Conservation (phyloP, 306 rosid genomes). For the Adenanthera pavonina region DNA sequence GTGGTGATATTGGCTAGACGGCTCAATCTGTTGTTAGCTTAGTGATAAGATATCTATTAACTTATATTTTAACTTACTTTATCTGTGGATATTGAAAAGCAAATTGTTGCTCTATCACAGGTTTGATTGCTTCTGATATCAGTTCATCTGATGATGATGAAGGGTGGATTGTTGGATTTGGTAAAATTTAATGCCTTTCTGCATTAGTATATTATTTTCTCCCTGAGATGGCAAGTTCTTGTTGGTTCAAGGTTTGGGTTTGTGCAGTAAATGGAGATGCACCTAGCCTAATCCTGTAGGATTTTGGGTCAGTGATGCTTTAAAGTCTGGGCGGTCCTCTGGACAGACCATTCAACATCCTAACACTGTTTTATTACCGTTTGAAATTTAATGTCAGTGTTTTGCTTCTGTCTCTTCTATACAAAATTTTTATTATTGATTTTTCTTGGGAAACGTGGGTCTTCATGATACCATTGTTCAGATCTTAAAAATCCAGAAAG, state of each 20-base stretch:
- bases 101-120: conserved; percentile 34
- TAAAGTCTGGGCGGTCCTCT: conserved; percentile 58
- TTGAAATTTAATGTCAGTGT: conserved; percentile 69
- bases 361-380: conserved; percentile 68
- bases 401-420: conserved; percentile 50
- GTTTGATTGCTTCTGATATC: conserved; percentile 42
- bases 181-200: conserved; percentile 22
- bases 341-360: conserved; percentile 63
- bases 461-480: conserved; percentile 29
- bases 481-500: background rate
- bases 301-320: conserved; percentile 61
- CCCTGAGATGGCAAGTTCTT: conserved; percentile 35
- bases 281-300: conserved; percentile 50
- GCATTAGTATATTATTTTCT: conserved; percentile 13
- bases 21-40: conserved; percentile 80
- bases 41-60: conserved; percentile 33
- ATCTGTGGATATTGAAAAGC: conserved; percentile 43
- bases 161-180: conserved; percentile 35
- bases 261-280: conserved; percentile 51
- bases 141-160: conserved; percentile 1
- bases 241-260: conserved; percentile 34
- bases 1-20: conserved; percentile 90
- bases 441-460: conserved; percentile 58
- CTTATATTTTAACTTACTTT: conserved; percentile 6
- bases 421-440: conserved; percentile 35